Conservation (phyloP, 345 rosid species). For the Linum trigynum region DNA sequence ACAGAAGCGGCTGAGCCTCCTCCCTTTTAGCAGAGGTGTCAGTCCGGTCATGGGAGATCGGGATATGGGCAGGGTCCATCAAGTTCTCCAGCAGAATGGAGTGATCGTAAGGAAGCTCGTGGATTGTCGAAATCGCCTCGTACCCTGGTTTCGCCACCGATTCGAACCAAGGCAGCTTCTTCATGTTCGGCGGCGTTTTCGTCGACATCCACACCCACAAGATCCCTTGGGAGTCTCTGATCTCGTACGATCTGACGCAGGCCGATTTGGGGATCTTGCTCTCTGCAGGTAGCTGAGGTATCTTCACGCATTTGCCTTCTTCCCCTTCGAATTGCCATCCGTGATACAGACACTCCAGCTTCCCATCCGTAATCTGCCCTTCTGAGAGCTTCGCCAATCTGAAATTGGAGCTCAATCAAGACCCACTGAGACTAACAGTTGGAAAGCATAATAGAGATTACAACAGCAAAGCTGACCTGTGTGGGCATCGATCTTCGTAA, state of each 20-base stretch:
- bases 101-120: constrained; percentile 92
- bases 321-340: constrained; percentile 96
- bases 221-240: constrained; percentile 83
- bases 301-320: constrained; percentile 65
- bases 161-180: constrained; percentile 86
- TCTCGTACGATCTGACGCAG: constrained; percentile 59
- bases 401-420: constrained; percentile 2
- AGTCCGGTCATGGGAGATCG: constrained; percentile 86
- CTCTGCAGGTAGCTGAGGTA: constrained; percentile 84
- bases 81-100: constrained; percentile 94
- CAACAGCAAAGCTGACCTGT: neutral
- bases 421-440: too few relatives aligned
- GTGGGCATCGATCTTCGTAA: neutral
- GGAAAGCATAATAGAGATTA: too few relatives aligned
- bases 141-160: constrained; percentile 70
- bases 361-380: constrained; percentile 82
- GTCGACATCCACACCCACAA: constrained; percentile 92
- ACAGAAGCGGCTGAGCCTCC: constrained; percentile 71
- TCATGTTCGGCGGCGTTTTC: constrained; percentile 50
- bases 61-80: constrained; percentile 96
- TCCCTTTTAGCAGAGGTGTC: constrained; percentile 82
- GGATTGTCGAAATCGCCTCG: constrained; percentile 56
- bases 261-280: constrained; percentile 77
- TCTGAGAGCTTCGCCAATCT: constrained; percentile 92
- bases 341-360: constrained; percentile 85